Evolutionary conservation across 2,329 filamentous ascomycete genomes (phyloP).

Genomic region (Ophiostoma himal-ulmi): DNA sequence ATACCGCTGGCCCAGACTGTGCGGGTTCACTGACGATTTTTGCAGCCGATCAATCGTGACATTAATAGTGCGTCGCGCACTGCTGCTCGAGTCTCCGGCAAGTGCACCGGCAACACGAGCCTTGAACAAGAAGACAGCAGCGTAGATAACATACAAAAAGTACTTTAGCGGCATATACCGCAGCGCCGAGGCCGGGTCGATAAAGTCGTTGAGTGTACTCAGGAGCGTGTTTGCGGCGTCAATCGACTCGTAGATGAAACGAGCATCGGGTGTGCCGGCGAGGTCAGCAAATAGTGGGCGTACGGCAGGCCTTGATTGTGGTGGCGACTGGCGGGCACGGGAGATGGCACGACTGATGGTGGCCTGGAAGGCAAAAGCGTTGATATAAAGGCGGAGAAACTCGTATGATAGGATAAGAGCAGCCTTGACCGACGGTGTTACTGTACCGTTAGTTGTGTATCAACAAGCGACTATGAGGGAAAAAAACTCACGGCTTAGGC

Average conservation of each 20-base stretch:
- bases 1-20: slow-evolving; percentile 57
- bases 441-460: slow-evolving; percentile 30
- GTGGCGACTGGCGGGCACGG: slow-evolving; percentile 35
- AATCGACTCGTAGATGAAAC: slow-evolving; percentile 61
- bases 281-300: slow-evolving; percentile 44
- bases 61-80: slow-evolving; percentile 52
- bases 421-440: slow-evolving; percentile 59
- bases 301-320: slow-evolving; percentile 31
- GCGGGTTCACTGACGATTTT: slow-evolving; percentile 50
- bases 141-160: slow-evolving; percentile 58
- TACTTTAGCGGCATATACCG: slow-evolving; percentile 60
- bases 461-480: not conserved
- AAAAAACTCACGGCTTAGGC: slow-evolving; percentile 49
- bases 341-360: slow-evolving; percentile 49
- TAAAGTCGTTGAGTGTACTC: slow-evolving; percentile 52
- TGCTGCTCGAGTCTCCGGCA: slow-evolving; percentile 47
- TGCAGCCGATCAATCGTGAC: slow-evolving; percentile 55
- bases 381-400: slow-evolving; percentile 66
- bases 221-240: slow-evolving; percentile 59
- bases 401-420: slow-evolving; percentile 65
- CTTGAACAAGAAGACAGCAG: slow-evolving; percentile 61
- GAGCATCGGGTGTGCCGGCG: slow-evolving; percentile 55
- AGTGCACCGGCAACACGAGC: slow-evolving; percentile 56
- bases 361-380: slow-evolving; percentile 70
- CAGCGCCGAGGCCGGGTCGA: slow-evolving; percentile 53